phyloP scores from a whole-genome alignment of 495 filamentous ascomycete genomes.

The Recurvomyces mirabilis region DNA sequence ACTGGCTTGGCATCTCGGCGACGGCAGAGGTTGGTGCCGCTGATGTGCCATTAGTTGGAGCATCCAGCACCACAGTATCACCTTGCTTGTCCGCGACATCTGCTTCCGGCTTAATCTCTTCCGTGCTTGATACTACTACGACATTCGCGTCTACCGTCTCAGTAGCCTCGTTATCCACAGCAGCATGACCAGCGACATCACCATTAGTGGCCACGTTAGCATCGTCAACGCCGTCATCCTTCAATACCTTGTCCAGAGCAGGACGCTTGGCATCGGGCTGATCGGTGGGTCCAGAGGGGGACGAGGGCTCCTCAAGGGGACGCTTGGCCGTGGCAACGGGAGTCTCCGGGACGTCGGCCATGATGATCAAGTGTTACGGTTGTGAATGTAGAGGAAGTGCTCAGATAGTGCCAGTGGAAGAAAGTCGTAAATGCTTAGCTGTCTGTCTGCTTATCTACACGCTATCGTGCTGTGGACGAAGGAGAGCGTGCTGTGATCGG shows the following conservation, averaged over 20 bases:
- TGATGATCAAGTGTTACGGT: not conserved
- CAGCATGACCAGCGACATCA: slow-evolving; percentile 21
- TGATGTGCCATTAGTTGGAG: slow-evolving; percentile 42
- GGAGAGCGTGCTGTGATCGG: not conserved
- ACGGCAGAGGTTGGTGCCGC: slow-evolving; percentile 28
- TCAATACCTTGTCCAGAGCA: slow-evolving; percentile 82
- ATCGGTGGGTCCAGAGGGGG: slow-evolving; percentile 76
- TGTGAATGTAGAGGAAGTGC: not conserved
- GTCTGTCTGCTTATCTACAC: not conserved
- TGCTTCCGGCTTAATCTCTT: slow-evolving; percentile 38
- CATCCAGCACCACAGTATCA: slow-evolving; percentile 67
- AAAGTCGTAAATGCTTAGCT: not conserved
- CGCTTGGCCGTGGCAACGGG: slow-evolving; percentile 62
- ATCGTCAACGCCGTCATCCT: slow-evolving; percentile 39
- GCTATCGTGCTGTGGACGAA: not conserved
- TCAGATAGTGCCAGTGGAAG: not conserved
- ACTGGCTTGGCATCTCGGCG: slow-evolving; percentile 24
- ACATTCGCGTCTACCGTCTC: slow-evolving; percentile 19
- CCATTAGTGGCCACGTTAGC: slow-evolving; percentile 31
- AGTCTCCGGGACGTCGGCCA: slow-evolving; percentile 7
- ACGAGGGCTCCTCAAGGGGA: slow-evolving; percentile 91
- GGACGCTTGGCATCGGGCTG: slow-evolving; percentile 96
- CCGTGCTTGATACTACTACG: slow-evolving; percentile 32
- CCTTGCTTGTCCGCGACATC: slow-evolving; percentile 39
- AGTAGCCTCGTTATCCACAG: slow-evolving; percentile 30